Evolutionary conservation across 148 eudicot species (phyloP), one percentile per base, ranked within the genome.

Genomic region (Tetragonia tetragonoides): DNA sequence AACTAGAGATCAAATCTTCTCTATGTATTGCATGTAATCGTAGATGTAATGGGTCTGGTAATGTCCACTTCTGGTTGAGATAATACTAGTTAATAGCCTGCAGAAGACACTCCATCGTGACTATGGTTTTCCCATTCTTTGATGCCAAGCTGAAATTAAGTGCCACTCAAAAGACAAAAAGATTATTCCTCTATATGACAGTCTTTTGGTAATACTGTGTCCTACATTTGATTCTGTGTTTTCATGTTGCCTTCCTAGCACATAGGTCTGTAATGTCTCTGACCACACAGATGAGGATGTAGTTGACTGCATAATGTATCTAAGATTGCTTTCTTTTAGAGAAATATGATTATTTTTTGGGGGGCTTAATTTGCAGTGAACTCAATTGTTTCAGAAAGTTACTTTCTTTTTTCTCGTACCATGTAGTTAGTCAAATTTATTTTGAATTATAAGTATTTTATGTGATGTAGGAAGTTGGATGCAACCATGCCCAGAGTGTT

Each of bases 401-500:
- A 37, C 16, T 40, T 11, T 56, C 51, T 21, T 57, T 68, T 56
- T 18, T 46, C 66, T 3, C 0, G 4, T 54, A 3, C 1, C 2
- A 51, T 12, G 34, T 17, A 2, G n/a, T 66, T 66, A 7, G n/a
- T 41, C 24, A n/a, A 53, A 9, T 57, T 28, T 57, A 15, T 24
- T 10, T 61, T 34, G 28, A 47, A 38, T 60, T 38, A 6, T 2
- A 47, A 51, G 11, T 44, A 60, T n/a, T 80, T 20, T 85, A 78
- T 51, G 28, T 83, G 44, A 40, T 85, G 79, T 80, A 95, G 99
- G 99, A 95, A 86, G 99, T 95, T 59, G 99, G 97, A 28, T 87
- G 99, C 85, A 95, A 93, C 83, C 99, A 95, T 87, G 97, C 97
- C 72, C 99, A 95, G 68, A 89, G 93, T 66, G 88, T 95, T 66